Evolutionary conservation across 2,329 filamentous ascomycete genomes (phyloP).

Genomic region (Thermoascus crustaceus): DNA sequence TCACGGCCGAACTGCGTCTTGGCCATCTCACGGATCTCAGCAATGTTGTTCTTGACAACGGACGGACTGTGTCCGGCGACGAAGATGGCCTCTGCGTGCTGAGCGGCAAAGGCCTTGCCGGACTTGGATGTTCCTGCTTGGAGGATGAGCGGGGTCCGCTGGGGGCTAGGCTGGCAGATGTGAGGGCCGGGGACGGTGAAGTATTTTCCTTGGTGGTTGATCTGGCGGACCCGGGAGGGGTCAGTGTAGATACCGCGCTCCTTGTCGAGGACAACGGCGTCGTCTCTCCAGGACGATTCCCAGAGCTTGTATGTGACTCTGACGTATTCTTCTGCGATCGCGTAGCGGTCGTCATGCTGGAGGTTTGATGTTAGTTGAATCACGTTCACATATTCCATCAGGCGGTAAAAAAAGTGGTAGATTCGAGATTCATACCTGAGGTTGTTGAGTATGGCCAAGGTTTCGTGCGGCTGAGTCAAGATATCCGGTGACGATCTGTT

Average conservation of each 20-base stretch:
- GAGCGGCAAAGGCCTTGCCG: constrained; percentile 59
- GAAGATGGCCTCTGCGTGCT: constrained; percentile 65
- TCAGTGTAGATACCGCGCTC: constrained; percentile 53
- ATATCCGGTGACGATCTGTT: constrained; percentile 58
- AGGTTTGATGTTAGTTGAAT: not conserved
- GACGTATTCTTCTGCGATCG: constrained; percentile 56
- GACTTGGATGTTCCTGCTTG: constrained; percentile 62
- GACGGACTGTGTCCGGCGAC: constrained; percentile 57
- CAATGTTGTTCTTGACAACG: constrained; percentile 54
- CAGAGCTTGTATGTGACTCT: constrained; percentile 59
- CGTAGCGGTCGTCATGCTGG: constrained; percentile 59
- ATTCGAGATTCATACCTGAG: constrained; percentile 23
- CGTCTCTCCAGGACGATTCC: constrained; percentile 59
- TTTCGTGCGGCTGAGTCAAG: constrained; percentile 59
- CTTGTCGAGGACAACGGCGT: constrained; percentile 55
- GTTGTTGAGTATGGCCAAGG: constrained; percentile 50
- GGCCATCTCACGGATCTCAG: constrained; percentile 54
- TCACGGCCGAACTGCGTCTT: constrained; percentile 48
- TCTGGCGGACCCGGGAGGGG: constrained; percentile 51
- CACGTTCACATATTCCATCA: no score
- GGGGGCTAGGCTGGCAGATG: constrained; percentile 57
- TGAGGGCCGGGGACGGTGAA: constrained; percentile 58
- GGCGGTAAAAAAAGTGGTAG: no score
- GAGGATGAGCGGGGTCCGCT: constrained; percentile 60
- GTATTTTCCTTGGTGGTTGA: constrained; percentile 58